Base-by-base conservation (phyloP, 345 rosid species). In the Salix viminalis region DNA sequence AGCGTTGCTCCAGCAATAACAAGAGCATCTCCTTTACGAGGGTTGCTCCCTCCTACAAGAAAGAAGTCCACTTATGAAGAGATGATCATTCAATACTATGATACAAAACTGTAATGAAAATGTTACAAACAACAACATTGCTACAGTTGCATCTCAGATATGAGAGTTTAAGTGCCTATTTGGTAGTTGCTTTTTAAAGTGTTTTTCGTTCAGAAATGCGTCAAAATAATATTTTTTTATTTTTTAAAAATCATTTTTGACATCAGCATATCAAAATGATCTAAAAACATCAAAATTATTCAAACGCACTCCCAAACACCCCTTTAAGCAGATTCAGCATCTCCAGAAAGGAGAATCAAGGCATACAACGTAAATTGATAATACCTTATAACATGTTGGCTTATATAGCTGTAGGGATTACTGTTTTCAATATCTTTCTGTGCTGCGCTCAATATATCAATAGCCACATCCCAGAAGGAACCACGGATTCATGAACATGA, bases 1-100 rank as follows among this genome's bases (percentile, higher is more conserved):
- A 83, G 76, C 4, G 86, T 83, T 73, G 86, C 83, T 34, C 86
- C 86, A 15, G 79, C 86, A 66, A 83, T 69, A 67, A 83, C 86
- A 65, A 83, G 74, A 52, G 18, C 6, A 80, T 83, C 86, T 30
- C 86, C 86, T 83, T 72, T 69, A 18, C 44, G 67, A 58, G 86
- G 81, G 54, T 48, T 65, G 73, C 79, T 83, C 37, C 83, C 86
- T 15, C 69, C 83, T 79, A n/a, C 75, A 79, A 48, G 71, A n/a
- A 62, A 37, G 70, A 50, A 64, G 0, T 0, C 10, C 37, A 73
- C 30, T 52, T 46, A 24, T 19, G 24, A 52, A 44, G 21, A 34
- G 36, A 69, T 32, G 6, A 32, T 28, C 58, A 52, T 21, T 58
- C 65, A 34, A 73, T 32, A 72, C 15, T 23, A 23, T n/a, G 28